A percentile compares a stretch with the other conserved stretches of the same genome.
These are phyloP conservation scores for Ceratobasidium sp. DNA, from an alignment of 1,284 basidiomycete species.

Conservation along the genomic window DNA sequence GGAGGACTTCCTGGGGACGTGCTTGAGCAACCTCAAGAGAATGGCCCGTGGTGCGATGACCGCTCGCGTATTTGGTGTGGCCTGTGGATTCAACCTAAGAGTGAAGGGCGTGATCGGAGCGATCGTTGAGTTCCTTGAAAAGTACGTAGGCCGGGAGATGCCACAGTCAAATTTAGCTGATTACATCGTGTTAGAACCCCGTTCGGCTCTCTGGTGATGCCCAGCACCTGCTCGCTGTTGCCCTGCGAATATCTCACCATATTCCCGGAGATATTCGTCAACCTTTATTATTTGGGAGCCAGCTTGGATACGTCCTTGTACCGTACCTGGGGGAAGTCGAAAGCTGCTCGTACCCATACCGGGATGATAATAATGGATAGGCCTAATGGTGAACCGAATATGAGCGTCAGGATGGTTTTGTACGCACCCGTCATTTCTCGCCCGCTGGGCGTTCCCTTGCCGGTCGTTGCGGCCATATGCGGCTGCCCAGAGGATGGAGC, in stretches of 20 bases:
- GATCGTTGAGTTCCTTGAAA: neutral
- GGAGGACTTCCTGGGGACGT: neutral
- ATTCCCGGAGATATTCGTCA: conserved; percentile 9
- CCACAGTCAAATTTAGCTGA: neutral
- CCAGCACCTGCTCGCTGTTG: neutral
- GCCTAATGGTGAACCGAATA: too few species aligned
- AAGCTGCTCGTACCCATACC: neutral
- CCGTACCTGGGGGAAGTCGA: conserved; percentile 7
- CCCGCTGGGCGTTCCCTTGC: conserved; percentile 4
- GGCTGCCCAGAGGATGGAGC: neutral
- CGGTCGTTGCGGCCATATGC: neutral
- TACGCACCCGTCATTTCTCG: neutral
- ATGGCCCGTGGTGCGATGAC: neutral
- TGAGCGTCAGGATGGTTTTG: too few species aligned
- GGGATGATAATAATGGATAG: conserved; percentile 10
- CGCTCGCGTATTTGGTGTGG: neutral
- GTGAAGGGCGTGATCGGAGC: neutral
- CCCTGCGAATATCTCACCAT: neutral
- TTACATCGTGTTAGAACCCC: neutral
- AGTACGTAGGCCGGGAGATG: neutral
- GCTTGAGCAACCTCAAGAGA: neutral
- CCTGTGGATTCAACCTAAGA: conserved; percentile 1
- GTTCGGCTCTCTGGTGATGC: neutral
- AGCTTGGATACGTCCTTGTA: neutral
- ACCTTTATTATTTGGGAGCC: conserved; percentile 20